These are phyloP conservation scores for Ceratobasidium theobromae DNA, from an alignment of 1,284 basidiomycete species.

Conservation along the genomic window DNA sequence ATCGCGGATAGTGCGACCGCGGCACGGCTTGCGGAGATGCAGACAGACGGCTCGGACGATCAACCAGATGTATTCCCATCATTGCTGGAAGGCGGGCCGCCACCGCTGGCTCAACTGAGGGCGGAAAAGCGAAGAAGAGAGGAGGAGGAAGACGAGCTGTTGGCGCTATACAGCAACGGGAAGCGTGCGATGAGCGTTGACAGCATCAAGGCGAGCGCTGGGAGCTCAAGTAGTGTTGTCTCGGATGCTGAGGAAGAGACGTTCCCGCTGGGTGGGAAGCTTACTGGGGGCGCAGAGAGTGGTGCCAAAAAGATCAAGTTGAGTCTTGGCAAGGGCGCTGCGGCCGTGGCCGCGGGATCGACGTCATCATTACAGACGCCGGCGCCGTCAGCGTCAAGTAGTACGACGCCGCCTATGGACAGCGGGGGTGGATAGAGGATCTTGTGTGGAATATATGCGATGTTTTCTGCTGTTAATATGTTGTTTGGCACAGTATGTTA, in stretches of 20 bases:
- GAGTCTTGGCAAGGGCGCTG: conserved; percentile 41
- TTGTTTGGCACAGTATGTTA: conserved; percentile 31
- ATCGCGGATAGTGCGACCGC: conserved; percentile 46
- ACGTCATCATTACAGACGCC: not conserved
- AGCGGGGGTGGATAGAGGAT: conserved; percentile 10
- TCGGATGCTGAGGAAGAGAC: conserved; percentile 39
- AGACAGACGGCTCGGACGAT: conserved; percentile 30
- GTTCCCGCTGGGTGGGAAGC: conserved; percentile 37
- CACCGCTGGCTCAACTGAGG: conserved; percentile 48
- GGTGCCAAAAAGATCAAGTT: conserved; percentile 77
- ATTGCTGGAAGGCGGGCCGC: conserved; percentile 45
- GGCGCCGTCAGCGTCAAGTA: not conserved
- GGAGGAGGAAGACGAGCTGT: conserved; percentile 68
- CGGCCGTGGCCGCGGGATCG: conserved; percentile 13
- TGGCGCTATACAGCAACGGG: conserved; percentile 56
- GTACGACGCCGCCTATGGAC: not conserved
- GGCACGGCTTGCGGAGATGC: conserved; percentile 41
- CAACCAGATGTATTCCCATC: conserved; percentile 43
- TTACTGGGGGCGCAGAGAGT: conserved; percentile 47
- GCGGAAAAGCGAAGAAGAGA: conserved; percentile 73
- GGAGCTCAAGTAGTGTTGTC: conserved; percentile 47
- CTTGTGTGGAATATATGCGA: conserved; percentile 7
- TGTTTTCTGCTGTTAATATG: conserved; percentile 2
- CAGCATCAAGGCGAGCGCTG: conserved; percentile 1
- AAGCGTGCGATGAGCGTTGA: conserved; percentile 56